These are phyloP conservation scores for Trichoderma sp. DNA, from an alignment of 2,329 filamentous ascomycete genomes.

Conservation along the genomic window DNA sequence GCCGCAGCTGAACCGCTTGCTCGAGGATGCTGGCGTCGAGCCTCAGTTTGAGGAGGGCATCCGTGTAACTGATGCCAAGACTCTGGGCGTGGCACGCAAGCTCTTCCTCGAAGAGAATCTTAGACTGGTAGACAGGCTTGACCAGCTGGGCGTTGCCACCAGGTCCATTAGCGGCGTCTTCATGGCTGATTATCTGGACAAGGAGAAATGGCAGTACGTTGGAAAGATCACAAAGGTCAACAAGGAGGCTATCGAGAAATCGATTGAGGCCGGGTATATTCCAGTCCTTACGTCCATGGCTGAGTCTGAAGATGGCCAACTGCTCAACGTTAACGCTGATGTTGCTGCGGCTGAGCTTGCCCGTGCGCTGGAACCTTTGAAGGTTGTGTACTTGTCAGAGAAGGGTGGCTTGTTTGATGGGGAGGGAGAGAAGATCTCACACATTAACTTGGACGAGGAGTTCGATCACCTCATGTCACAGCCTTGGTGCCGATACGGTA, in stretches of 20 bases:
- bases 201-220: slow-evolving; percentile 93
- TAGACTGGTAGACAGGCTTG: slow-evolving; percentile 85
- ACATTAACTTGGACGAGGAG: slow-evolving; percentile 96
- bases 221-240: slow-evolving; percentile 95
- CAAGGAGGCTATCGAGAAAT: slow-evolving; percentile 84
- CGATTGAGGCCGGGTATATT: slow-evolving; percentile 86
- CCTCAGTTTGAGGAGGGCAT: slow-evolving; percentile 97
- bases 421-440: slow-evolving; percentile 91
- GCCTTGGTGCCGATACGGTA: slow-evolving; percentile 93
- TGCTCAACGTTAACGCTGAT: slow-evolving; percentile 97
- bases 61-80: slow-evolving; percentile 93
- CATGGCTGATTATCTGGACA: slow-evolving; percentile 90
- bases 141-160: slow-evolving; percentile 85
- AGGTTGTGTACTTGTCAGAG: slow-evolving; percentile 98
- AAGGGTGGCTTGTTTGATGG: slow-evolving; percentile 96
- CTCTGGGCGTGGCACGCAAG: slow-evolving; percentile 83
- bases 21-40: slow-evolving; percentile 89
- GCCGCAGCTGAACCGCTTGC: slow-evolving; percentile 88
- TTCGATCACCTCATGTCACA: slow-evolving; percentile 91
- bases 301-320: slow-evolving; percentile 85
- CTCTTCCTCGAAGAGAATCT: slow-evolving; percentile 95
- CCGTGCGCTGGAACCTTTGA: slow-evolving; percentile 83
- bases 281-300: slow-evolving; percentile 97
- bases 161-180: slow-evolving; percentile 91
- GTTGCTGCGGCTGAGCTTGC: slow-evolving; percentile 94